Evolutionary conservation across 192 early-diverging fungal species (phyloP), one percentile per base, ranked within the genome.

Genomic region (Bifiguratus adelaidae): DNA sequence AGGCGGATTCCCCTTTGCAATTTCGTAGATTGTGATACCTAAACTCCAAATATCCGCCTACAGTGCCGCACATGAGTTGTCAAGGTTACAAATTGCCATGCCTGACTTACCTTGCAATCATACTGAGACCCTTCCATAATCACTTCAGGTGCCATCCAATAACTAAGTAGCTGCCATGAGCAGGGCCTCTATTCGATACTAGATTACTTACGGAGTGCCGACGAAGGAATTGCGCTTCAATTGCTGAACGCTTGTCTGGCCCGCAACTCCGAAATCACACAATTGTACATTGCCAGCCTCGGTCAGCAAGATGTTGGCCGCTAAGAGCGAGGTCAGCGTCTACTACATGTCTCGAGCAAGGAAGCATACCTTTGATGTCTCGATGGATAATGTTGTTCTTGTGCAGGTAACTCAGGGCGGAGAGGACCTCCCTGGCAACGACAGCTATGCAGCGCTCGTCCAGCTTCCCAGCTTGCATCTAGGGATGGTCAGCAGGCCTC

Each of bases 11-110:
- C 95, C 95, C 13, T 85, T 94, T 7, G 90, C 88, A 47, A 99
- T 82, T 53, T 99, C 96, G 37, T 95, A 94, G 20, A 95, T 85
- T 3, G 96, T 97, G 56, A 99, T 97, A 4, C 96, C 96, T 22
- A 99, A 72, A 0, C 92, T 96, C 96, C 96, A 99, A 27, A 99
- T 93, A 60, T 99, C 96, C n/a, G 88, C 89, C 82, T 91, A 60
- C 8, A 34, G 22, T 24, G 12, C 22, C 11, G 48, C n/a, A 22
- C 22, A 32, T 26, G 7, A n/a, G 23, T 26, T 12, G 29, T 18
- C 1, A 16, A 27, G 42, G 26, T 32, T 8, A 21, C 11, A 46
- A 23, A 33, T 4, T 11, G 28, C 7, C 4, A 20, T 3, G 7
- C 13, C 7, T 15, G 13, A 26, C 25, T 16, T 71, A 88, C 92